These are phyloP conservation scores for Lactifluus pinguis DNA, from an alignment of 768 basidiomycete species.

Conservation along the genomic window DNA sequence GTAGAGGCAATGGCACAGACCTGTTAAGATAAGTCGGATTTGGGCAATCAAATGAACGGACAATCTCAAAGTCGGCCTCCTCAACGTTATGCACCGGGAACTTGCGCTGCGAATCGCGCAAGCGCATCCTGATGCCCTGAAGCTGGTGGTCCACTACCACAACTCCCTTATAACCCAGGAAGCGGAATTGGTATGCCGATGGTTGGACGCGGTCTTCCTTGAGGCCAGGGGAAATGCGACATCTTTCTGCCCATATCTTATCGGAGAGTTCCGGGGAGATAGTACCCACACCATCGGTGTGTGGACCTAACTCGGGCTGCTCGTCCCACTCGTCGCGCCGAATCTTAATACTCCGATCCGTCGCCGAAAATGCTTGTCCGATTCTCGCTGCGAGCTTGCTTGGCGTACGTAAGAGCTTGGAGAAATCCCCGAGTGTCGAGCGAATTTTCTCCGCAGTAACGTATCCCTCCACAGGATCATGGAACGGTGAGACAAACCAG, in stretches of 20 bases:
- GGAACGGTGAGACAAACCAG: slow-evolving; percentile 70
- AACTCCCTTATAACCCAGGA: slow-evolving; percentile 75
- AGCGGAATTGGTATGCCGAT: slow-evolving; percentile 65
- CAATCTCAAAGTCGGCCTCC: slow-evolving; percentile 60
- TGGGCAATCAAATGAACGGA: slow-evolving; percentile 50
- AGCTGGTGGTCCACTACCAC: slow-evolving; percentile 56
- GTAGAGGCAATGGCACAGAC: slow-evolving; percentile 27
- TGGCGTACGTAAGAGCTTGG: slow-evolving; percentile 35
- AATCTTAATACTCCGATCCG: slow-evolving; percentile 61
- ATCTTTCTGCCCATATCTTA: slow-evolving; percentile 50
- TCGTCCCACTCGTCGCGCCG: slow-evolving; percentile 49
- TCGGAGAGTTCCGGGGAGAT: slow-evolving; percentile 55
- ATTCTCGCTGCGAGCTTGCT: slow-evolving; percentile 80
- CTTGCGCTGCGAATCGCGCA: slow-evolving; percentile 69
- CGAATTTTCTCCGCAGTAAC: slow-evolving; percentile 56
- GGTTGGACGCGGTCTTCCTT: not conserved
- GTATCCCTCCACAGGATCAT: slow-evolving; percentile 32
- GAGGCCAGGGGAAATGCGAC: slow-evolving; percentile 26
- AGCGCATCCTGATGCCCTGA: slow-evolving; percentile 55
- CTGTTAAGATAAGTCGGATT: slow-evolving; percentile 64
- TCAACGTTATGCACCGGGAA: slow-evolving; percentile 43
- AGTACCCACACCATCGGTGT: slow-evolving; percentile 78
- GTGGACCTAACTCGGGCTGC: slow-evolving; percentile 49
- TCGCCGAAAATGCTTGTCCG: slow-evolving; percentile 78
- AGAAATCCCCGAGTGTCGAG: slow-evolving; percentile 57